Conservation (phyloP, 1,139 yeast genomes). For the Insectozyma bohioensis region DNA sequence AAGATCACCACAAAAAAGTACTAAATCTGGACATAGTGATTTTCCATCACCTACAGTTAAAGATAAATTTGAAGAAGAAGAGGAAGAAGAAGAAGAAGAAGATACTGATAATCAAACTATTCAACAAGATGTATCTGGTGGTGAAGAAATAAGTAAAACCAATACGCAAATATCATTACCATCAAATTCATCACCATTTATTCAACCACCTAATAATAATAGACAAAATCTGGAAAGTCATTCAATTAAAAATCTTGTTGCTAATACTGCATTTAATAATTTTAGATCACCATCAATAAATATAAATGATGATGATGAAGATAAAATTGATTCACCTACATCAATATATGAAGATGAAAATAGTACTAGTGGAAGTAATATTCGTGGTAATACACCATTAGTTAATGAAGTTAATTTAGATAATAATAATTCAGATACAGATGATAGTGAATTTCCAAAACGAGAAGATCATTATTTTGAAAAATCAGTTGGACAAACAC, state of each 20-base stretch:
- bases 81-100: conserved; percentile 10
- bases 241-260: conserved; percentile 16
- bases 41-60: conserved; percentile 19
- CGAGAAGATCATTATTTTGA: conserved; percentile 3
- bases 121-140: conserved; percentile 3
- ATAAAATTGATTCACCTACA: conserved; percentile 4
- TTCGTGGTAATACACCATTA: background rate
- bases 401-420: background rate
- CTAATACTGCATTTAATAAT: conserved; percentile 45
- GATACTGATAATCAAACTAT: background rate
- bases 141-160: background rate
- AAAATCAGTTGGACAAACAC: conserved; percentile 16
- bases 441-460: conserved; percentile 9
- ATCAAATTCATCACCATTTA: background rate
- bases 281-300: conserved; percentile 17
- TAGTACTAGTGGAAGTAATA: background rate
- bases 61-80: conserved; percentile 9
- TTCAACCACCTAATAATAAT: conserved; percentile 2
- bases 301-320: conserved; percentile 3
- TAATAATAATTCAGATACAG: conserved; percentile 9
- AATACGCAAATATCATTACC: too few species aligned
- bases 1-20: conserved; percentile 9
- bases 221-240: conserved; percentile 10
- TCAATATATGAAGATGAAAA: conserved; percentile 6
- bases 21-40: conserved; percentile 2